Conservation (phyloP, 2,329 filamentous ascomycete genomes). For the Bimuria novae-zelandiae region DNA sequence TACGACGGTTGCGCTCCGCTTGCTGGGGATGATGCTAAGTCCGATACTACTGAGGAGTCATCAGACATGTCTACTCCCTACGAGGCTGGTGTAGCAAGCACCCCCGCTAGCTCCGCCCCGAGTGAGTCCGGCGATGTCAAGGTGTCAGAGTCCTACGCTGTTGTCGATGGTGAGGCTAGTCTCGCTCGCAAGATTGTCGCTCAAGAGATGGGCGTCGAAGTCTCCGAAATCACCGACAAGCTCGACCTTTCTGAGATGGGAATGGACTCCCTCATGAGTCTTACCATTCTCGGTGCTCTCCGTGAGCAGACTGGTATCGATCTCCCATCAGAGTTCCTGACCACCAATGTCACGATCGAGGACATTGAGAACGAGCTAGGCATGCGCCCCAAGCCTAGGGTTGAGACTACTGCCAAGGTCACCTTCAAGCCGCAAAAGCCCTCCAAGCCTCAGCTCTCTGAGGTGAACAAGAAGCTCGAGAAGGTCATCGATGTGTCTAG, state of each 20-base stretch:
- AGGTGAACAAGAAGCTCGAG: conserved; percentile 55
- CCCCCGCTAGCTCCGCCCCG: conserved; percentile 55
- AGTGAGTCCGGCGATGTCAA: conserved; percentile 49
- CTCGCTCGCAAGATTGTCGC: conserved; percentile 56
- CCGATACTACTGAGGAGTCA: conserved; percentile 46
- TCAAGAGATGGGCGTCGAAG: conserved; percentile 68
- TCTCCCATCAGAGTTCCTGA: conserved; percentile 60
- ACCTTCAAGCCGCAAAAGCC: conserved; percentile 19
- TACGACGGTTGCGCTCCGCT: conserved; percentile 49
- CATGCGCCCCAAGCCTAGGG: conserved; percentile 52
- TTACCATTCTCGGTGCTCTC: conserved; percentile 57
- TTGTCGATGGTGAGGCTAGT: conserved; percentile 48
- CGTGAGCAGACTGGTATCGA: conserved; percentile 57
- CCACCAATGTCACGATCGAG: conserved; percentile 65
- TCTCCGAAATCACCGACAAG: conserved; percentile 57
- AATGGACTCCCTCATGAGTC: conserved; percentile 59
- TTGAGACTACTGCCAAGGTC: conserved; percentile 29
- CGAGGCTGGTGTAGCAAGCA: conserved; percentile 48
- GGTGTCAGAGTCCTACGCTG: conserved; percentile 35
- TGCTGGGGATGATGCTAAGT: conserved; percentile 48
- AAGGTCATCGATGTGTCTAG: conserved; percentile 47
- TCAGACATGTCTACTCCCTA: conserved; percentile 50
- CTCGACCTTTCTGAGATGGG: conserved; percentile 66
- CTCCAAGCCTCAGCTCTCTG: conserved; percentile 48
- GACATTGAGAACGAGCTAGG: conserved; percentile 69